Evolutionary conservation across 2,329 filamentous ascomycete genomes (phyloP), one percentile per base, ranked within the genome.

Genomic region (Venturia aucupariae): DNA sequence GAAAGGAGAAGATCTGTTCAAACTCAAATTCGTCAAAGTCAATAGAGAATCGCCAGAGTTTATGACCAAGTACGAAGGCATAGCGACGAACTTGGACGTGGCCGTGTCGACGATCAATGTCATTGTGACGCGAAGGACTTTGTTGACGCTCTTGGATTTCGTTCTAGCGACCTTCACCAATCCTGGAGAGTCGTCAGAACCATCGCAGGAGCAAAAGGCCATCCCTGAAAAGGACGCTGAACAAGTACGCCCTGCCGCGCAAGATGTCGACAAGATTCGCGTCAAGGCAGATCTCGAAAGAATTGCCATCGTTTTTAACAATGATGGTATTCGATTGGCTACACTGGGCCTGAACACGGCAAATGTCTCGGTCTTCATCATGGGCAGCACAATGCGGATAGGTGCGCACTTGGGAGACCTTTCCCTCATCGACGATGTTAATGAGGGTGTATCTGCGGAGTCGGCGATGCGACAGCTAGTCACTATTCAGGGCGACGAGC

Each of bases 101-200:
- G 86, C 87, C 0, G 87, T 99, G 15, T 97, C 94, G 0, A 99
- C 94, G 0, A 96, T 99, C 77, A 97, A 97, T 72, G 76, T 99
- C 27, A 86, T 99, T 41, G 92, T 99, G 10, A 99, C 95, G 0
- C 83, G 95, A 68, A 93, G 89, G 75, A 99, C 95, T 0, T 79
- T 99, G 3, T 81, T 99, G 63, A 99, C 93, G 0, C 79, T 99
- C 0, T 78, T 99, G 54, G 94, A 99, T 74, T 99, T 99, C 71
- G 87, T 97, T 41, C 85, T 99, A 22, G 82, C 92, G 48, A 99
- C 94, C 0, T 99, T 99, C 71, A 88, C 93, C 0, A 85, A 82
- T 67, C 82, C 81, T 8, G 81, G 81, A 63, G 82, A 83, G 65
- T 78, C 81, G 61, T 76, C 79, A 11, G 74, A 75, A 60, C 72